Conservation (phyloP, 83 land plant species). For the Diphasiastrum complanatum region DNA sequence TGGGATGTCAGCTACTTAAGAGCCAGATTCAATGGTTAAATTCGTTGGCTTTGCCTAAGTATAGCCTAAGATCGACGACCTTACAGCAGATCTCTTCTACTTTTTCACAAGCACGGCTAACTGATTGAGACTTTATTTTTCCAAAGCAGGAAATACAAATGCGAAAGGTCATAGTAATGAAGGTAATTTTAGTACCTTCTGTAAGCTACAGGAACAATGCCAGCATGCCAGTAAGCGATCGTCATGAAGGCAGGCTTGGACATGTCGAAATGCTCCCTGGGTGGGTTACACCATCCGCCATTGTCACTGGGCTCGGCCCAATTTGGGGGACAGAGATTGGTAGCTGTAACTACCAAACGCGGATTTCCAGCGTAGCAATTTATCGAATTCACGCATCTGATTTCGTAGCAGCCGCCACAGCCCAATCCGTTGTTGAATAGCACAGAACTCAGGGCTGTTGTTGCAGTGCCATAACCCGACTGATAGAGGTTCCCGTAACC, state of each 20-base stretch:
- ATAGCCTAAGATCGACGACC: no score
- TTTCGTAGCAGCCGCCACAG: conserved; percentile 34
- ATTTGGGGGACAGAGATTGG: conserved; percentile 21
- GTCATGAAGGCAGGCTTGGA: conserved; percentile 20
- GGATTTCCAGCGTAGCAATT: conserved; percentile 5
- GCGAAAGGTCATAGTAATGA: no score
- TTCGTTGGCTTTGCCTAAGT: no score
- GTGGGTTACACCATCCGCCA: conserved; percentile 41
- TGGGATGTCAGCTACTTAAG: no score
- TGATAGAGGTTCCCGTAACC: conserved; percentile 21
- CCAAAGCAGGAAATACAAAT: no score
- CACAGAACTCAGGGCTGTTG: conserved; percentile 29
- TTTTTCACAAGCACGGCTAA: no score
- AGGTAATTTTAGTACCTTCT: conserved; percentile 13
- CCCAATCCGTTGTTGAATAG: conserved; percentile 16
- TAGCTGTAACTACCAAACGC: conserved; percentile 22
- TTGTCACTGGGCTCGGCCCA: conserved; percentile 8
- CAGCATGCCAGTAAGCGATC: conserved; percentile 25
- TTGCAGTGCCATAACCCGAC: conserved; percentile 26
- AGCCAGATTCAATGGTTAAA: no score
- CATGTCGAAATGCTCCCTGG: conserved; percentile 38
- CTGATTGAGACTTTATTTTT: no score
- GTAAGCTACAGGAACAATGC: conserved; percentile 34
- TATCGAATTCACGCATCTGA: conserved; percentile 21
- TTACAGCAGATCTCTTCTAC: no score